Conservation (phyloP, 2,329 filamentous ascomycete genomes). For the Nigrospora sphaerica region DNA sequence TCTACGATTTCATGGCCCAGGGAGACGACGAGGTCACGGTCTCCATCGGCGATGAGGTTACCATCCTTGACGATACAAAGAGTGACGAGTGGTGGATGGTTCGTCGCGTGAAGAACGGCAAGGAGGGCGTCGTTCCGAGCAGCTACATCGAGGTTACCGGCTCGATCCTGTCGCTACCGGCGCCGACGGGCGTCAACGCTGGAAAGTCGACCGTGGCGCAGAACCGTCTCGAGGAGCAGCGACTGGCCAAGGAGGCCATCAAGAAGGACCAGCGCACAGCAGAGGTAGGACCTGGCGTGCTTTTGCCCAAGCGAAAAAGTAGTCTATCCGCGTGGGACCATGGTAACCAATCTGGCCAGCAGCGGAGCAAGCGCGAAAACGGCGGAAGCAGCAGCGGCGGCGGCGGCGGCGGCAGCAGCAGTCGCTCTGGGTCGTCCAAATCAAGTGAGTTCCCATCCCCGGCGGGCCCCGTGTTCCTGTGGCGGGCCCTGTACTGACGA, state of each 20-base stretch:
- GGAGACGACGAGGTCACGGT: slow-evolving; percentile 96
- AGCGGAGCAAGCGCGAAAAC: slow-evolving; percentile 66
- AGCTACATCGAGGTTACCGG: slow-evolving; percentile 91
- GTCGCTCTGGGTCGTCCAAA: slow-evolving; percentile 50
- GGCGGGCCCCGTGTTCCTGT: background rate
- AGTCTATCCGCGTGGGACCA: slow-evolving; percentile 63
- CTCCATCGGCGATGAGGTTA: slow-evolving; percentile 79
- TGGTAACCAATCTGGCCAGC: slow-evolving; percentile 61
- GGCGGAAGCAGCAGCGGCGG: slow-evolving; percentile 46
- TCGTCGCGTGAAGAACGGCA: slow-evolving; percentile 79
- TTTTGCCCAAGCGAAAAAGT: slow-evolving; percentile 70
- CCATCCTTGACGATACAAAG: slow-evolving; percentile 81
- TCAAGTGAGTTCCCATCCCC: slow-evolving; percentile 56
- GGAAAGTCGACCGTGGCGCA: slow-evolving; percentile 66
- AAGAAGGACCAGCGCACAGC: slow-evolving; percentile 58
- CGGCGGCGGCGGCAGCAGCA: slow-evolving; percentile 36
- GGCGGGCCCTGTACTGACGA: background rate
- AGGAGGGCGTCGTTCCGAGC: slow-evolving; percentile 92
- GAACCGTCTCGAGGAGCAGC: slow-evolving; percentile 71
- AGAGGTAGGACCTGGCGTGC: slow-evolving; percentile 73
- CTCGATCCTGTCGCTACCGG: slow-evolving; percentile 43
- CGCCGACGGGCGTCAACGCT: slow-evolving; percentile 42
- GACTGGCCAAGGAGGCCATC: slow-evolving; percentile 73
- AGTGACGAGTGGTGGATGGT: slow-evolving; percentile 99
- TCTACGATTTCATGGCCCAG: slow-evolving; percentile 96